phyloP scores from a whole-genome alignment of 2,329 filamentous ascomycete genomes.

The Fusarium sp. region DNA sequence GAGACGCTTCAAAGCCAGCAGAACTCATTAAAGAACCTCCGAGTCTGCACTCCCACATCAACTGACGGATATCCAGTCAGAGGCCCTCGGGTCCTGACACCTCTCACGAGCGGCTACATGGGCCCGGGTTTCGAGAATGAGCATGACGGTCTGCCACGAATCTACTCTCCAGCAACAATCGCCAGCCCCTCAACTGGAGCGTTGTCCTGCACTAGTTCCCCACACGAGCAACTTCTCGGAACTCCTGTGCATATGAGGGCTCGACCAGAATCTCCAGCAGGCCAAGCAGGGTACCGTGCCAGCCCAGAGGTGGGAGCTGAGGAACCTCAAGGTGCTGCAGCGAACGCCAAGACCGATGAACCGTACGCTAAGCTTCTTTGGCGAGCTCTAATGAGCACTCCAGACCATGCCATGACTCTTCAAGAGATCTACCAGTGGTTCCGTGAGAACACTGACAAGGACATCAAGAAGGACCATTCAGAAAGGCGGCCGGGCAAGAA shows the following conservation, averaged over 20 bases:
- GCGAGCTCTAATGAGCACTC: slow-evolving; percentile 75
- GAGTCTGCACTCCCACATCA: slow-evolving; percentile 45
- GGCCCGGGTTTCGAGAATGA: slow-evolving; percentile 35
- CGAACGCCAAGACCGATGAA: slow-evolving; percentile 57
- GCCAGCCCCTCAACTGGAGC: slow-evolving; percentile 25
- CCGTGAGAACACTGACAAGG: slow-evolving; percentile 80
- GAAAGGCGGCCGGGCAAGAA: slow-evolving; percentile 34
- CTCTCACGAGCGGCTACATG: slow-evolving; percentile 30
- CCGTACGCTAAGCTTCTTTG: slow-evolving; percentile 89
- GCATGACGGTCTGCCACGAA: slow-evolving; percentile 26
- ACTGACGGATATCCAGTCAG: slow-evolving; percentile 32
- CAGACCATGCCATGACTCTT: slow-evolving; percentile 77
- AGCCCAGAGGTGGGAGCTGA: slow-evolving; percentile 13
- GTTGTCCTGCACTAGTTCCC: slow-evolving; percentile 38
- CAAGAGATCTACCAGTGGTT: slow-evolving; percentile 95
- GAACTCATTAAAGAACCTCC: slow-evolving; percentile 37
- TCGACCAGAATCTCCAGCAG: slow-evolving; percentile 10
- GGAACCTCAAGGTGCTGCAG: slow-evolving; percentile 8
- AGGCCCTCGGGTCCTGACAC: slow-evolving; percentile 33
- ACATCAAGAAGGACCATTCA: slow-evolving; percentile 68
- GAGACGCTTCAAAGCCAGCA: slow-evolving; percentile 38
- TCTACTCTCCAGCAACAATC: slow-evolving; percentile 20
- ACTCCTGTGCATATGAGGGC: slow-evolving; percentile 29
- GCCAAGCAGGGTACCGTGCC: slow-evolving; percentile 7
- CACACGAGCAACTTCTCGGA: slow-evolving; percentile 31